These are phyloP conservation scores for Coix lacrymajobi DNA, from an alignment of 176 grass and related monocot genomes.

Conservation along the genomic window DNA sequence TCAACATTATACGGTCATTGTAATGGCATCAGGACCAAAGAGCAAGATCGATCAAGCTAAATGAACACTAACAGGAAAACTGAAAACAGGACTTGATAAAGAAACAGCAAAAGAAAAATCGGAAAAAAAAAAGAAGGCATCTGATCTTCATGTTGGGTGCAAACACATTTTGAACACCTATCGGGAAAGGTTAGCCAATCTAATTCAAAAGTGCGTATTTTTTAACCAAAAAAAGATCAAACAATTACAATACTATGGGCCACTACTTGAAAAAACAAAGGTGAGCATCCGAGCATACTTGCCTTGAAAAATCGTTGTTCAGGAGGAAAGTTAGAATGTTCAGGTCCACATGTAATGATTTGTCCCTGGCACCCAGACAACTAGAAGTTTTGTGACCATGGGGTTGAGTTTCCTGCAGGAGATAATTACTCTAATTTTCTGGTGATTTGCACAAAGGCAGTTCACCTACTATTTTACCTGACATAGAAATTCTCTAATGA, in stretches of 20 bases:
- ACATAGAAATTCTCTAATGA: not conserved
- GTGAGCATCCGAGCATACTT: not conserved
- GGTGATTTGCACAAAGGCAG: constrained; percentile 7
- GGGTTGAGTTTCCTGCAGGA: not conserved
- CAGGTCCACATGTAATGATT: constrained; percentile 5
- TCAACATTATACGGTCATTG: not conserved
- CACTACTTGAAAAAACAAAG: not conserved
- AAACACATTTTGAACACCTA: not conserved
- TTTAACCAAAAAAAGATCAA: not conserved
- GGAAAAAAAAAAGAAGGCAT: not conserved
- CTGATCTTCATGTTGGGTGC: not conserved
- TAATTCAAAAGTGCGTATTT: not conserved
- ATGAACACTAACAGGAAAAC: not conserved
- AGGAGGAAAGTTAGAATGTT: not conserved
- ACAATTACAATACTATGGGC: constrained; percentile 10
- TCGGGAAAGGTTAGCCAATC: not conserved
- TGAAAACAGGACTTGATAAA: not conserved
- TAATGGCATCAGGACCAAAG: not conserved
- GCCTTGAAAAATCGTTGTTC: not conserved
- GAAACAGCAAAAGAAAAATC: not conserved
- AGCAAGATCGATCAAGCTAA: not conserved
- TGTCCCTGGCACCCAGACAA: not conserved
- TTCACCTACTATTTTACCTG: constrained; percentile 3
- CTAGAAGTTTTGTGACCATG: not conserved
- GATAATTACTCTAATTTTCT: not conserved